Base-by-base conservation (phyloP, 352 stramenopile genomes). In the Phytophthora rubi region DNA sequence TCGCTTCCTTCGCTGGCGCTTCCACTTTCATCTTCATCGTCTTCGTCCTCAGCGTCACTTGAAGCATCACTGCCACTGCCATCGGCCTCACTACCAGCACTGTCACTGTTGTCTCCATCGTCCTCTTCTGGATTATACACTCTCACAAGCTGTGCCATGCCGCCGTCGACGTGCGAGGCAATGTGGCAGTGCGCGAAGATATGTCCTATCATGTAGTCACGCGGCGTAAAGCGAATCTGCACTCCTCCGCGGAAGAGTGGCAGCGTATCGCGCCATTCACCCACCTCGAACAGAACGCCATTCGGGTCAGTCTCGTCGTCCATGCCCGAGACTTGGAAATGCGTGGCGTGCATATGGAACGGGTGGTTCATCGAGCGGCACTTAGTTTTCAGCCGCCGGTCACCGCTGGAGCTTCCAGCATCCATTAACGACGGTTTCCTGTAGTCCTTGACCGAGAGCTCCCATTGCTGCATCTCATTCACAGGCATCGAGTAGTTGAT, bases 101-200 rank as follows among this genome's bases (percentile, higher is more conserved):
- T 15, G 15, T 21, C 42, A 7, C 42, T 48, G 15, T 48, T 15
- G 42, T 23, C 42, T 21, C 42, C 15, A 13, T 35, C 33, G 39
- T 21, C 16, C 58, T 18, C 53, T 48, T 48, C 60, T 3, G 61
- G 55, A 13, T 76, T 55, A 49, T 71, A 73, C 48, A 91, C 83
- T 4, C 77, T 73, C 9, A 92, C 77, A n/a, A 94, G 63, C 62
- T 92, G 83, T n/a, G 76, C 82, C 87, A 94, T 94, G 58, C 87
- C 87, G 45, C 68, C 75, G 56, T 94, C 87, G 15, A 84, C 81
- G 53, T 94, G 85, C 13, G 75, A 85, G 3, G 87, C 83, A 53
- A 93, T 83, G 67, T 94, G 86, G 75, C 87, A 94, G 52, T 93
- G 87, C 21, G 75, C 89, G 28, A 94, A 76, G 37, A 92, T 82